These are phyloP conservation scores for Eryngium alpinum DNA, from an alignment of 140 eudicot species.

Conservation along the genomic window DNA sequence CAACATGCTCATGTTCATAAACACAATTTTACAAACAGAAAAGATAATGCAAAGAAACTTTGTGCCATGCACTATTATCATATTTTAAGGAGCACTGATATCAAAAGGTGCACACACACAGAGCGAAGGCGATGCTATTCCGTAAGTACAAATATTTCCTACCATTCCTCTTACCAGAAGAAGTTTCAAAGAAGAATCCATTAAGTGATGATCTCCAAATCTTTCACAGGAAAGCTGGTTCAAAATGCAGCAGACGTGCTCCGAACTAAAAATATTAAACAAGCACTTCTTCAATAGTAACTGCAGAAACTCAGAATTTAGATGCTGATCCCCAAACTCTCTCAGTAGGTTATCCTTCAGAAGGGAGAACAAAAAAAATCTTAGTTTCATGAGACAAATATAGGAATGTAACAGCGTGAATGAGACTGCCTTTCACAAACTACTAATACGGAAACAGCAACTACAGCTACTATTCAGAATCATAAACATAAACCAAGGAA, in stretches of 20 bases:
- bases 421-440: not conserved
- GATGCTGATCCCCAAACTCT: conserved; percentile 42
- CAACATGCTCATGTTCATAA: not conserved
- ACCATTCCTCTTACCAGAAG: conserved; percentile 52
- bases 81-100: conserved; percentile 1
- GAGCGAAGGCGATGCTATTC: not conserved
- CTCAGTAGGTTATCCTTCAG: conserved; percentile 54
- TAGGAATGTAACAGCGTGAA: not conserved
- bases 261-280: conserved; percentile 57
- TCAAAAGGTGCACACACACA: not conserved
- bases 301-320: conserved; percentile 51
- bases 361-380: conserved; percentile 1
- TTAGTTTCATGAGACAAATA: not conserved
- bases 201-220: conserved; percentile 26
- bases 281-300: conserved; percentile 51
- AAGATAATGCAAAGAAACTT: not conserved
- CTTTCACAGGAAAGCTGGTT: conserved; percentile 42
- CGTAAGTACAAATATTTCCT: not conserved
- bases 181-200: conserved; percentile 51
- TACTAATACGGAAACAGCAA: not conserved
- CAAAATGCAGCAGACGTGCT: conserved; percentile 64
- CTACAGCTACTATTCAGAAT: not conserved
- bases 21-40: not conserved
- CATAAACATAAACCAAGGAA: not conserved
- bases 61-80: not conserved